Evolutionary conservation across 352 stramenopile species (phyloP).

Genomic region (Phytophthora europaea): DNA sequence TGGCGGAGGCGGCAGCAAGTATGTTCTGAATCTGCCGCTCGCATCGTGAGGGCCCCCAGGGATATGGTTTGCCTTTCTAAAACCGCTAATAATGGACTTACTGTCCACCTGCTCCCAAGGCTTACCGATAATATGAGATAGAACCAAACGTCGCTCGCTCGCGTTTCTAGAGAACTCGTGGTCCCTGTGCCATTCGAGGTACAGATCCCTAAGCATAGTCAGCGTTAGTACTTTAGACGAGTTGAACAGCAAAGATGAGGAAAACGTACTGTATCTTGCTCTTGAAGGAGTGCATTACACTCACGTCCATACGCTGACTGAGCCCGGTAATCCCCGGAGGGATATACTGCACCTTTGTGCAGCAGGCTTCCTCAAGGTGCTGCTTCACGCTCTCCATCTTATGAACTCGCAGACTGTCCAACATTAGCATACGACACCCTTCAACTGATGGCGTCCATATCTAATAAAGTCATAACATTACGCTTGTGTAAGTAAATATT

Average conservation of each 20-base stretch:
- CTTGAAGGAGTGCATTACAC: conserved; percentile 9
- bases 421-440: conserved; percentile 4
- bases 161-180: conserved; percentile 1
- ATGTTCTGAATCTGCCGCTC: background rate
- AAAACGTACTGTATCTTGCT: conserved; percentile 10
- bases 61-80: conserved; percentile 7
- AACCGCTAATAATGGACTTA: conserved; percentile 2
- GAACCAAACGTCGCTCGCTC: conserved; percentile 12
- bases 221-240: background rate
- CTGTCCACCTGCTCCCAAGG: conserved; percentile 4
- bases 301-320: conserved; percentile 14
- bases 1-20: conserved; percentile 6
- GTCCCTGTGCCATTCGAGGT: conserved; percentile 7
- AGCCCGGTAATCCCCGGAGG: conserved; percentile 16
- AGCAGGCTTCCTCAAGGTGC: conserved; percentile 1
- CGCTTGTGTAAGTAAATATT: background rate
- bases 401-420: conserved; percentile 3
- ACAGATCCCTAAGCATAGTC: conserved; percentile 2
- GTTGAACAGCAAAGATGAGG: background rate
- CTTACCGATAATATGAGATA: conserved; percentile 13
- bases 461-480: background rate
- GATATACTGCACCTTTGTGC: conserved; percentile 18
- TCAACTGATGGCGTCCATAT: conserved; percentile 2
- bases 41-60: too few relatives aligned
- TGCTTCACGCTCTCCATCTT: conserved; percentile 14